These are phyloP conservation scores for Eutypa lata DNA, from an alignment of 2,329 filamentous ascomycete genomes.

Conservation along the genomic window DNA sequence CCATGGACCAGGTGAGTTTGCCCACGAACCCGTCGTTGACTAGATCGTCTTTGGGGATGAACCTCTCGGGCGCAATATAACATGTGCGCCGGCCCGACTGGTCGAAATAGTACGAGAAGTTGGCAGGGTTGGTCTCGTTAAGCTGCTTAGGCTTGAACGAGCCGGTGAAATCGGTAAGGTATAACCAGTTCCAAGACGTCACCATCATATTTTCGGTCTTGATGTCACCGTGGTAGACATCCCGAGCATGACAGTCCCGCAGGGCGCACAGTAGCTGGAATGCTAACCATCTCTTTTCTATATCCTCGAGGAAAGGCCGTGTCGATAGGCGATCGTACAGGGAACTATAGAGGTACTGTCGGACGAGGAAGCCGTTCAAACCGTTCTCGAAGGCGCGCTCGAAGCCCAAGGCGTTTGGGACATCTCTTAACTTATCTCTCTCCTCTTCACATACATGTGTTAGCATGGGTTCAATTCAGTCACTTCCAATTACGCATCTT, in stretches of 20 bases:
- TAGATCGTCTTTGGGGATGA: constrained; percentile 66
- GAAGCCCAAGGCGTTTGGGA: constrained; percentile 89
- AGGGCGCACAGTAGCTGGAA: constrained; percentile 93
- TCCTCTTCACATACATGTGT: constrained; percentile 55
- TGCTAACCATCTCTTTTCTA: constrained; percentile 98
- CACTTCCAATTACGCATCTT: not conserved
- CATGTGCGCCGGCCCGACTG: constrained; percentile 87
- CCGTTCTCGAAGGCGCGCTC: constrained; percentile 89
- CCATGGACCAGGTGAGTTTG: constrained; percentile 87
- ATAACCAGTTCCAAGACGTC: constrained; percentile 99
- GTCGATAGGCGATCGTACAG: constrained; percentile 97
- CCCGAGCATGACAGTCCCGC: constrained; percentile 83
- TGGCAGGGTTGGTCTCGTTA: constrained; percentile 92
- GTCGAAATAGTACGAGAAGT: constrained; percentile 98
- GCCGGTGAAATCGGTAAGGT: constrained; percentile 94
- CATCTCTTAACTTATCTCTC: constrained; percentile 71
- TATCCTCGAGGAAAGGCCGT: constrained; percentile 90
- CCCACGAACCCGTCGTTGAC: not conserved
- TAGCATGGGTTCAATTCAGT: constrained; percentile 2
- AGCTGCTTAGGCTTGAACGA: constrained; percentile 92
- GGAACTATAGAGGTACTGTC: constrained; percentile 94
- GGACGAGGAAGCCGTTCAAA: constrained; percentile 86
- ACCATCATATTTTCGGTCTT: constrained; percentile 97
- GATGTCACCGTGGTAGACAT: constrained; percentile 95
- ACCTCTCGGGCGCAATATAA: constrained; percentile 92